Evolutionary conservation across 192 early-diverging fungal species (phyloP), one percentile per base, ranked within the genome.

Genomic region (Coemansia sp.): DNA sequence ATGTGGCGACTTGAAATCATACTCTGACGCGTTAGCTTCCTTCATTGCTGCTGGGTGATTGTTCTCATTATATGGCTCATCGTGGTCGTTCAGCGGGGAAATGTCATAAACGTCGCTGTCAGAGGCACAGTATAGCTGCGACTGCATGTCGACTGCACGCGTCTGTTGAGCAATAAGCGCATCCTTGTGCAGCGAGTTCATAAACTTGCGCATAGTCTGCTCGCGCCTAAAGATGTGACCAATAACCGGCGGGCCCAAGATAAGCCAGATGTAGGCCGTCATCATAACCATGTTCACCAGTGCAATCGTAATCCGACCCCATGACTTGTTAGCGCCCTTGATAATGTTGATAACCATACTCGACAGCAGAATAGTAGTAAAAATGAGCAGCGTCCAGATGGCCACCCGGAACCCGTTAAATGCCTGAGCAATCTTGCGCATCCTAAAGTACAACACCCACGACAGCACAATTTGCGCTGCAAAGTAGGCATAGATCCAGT

Each of bases 321-420:
- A 74, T 38, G 71, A 60, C 20, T 48, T 26, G 61, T 74, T 74
- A 17, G 71, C 67, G 11, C 71, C 71, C 66, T 74, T 62, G 52
- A 74, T 63, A n/a, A 74, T 63, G 53, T 74, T 74, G 44, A 74
- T 74, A 31, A 68, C 47, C 71, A 74, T 74, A 37, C 61, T 68
- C 49, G 63, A 44, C 11, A 74, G 18, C 20, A 74, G 66, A 3
- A 51, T 64, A 6, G 38, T 15, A 5, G 71, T 63, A 26, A 74
- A 74, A 36, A 74, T 60, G 37, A 68, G 24, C 40, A 74, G 61
- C 3, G 71, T 74, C 71, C 71, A 74, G 25, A 74, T 60, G 18
- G 71, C 71, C 61, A 74, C 67, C 23, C 66, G 65, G 56, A 74
- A 74, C n/a, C 71, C 66, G 42, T 74, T 74, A 47, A 74, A 74